Evolutionary conservation across 1,139 yeast genomes (phyloP).

Genomic region (Kodamaea ohmeri): DNA sequence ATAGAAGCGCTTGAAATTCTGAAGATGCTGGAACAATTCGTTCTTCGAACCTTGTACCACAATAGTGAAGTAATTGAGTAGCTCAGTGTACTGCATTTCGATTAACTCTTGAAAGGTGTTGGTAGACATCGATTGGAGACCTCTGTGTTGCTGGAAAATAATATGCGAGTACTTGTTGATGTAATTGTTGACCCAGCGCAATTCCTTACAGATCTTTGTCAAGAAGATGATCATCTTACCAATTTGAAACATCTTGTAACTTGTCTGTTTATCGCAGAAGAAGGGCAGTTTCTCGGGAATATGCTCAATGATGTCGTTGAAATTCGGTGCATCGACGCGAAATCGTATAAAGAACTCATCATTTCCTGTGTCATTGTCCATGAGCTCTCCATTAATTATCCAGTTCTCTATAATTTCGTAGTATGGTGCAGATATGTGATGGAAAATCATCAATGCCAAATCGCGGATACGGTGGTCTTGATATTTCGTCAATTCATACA

Average conservation of each 20-base stretch:
- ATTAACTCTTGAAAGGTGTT: slow-evolving; percentile 35
- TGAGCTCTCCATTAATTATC: slow-evolving; percentile 67
- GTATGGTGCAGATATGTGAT: slow-evolving; percentile 57
- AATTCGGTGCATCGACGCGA: slow-evolving; percentile 28
- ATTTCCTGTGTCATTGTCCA: slow-evolving; percentile 53
- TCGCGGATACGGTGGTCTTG: slow-evolving; percentile 58
- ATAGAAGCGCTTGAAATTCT: slow-evolving; percentile 62
- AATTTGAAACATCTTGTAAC: slow-evolving; percentile 62
- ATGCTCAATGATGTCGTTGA: slow-evolving; percentile 37
- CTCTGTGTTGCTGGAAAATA: slow-evolving; percentile 27
- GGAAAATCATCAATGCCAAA: slow-evolving; percentile 46
- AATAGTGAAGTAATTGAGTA: slow-evolving; percentile 51
- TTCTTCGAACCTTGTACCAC: slow-evolving; percentile 47
- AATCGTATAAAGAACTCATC: slow-evolving; percentile 69
- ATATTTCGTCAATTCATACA: slow-evolving; percentile 52
- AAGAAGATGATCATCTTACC: slow-evolving; percentile 79
- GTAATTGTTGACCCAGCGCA: slow-evolving; percentile 53
- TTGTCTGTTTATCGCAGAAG: slow-evolving; percentile 44
- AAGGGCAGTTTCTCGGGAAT: slow-evolving; percentile 52
- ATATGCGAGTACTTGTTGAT: slow-evolving; percentile 35
- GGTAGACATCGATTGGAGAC: slow-evolving; percentile 32
- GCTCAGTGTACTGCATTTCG: slow-evolving; percentile 53
- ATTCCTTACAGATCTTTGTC: slow-evolving; percentile 58
- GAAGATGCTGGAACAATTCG: slow-evolving; percentile 53
- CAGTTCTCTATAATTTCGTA: slow-evolving; percentile 61